phyloP scores from a whole-genome alignment of 116 monocot genomes.

The Iris pallida region DNA sequence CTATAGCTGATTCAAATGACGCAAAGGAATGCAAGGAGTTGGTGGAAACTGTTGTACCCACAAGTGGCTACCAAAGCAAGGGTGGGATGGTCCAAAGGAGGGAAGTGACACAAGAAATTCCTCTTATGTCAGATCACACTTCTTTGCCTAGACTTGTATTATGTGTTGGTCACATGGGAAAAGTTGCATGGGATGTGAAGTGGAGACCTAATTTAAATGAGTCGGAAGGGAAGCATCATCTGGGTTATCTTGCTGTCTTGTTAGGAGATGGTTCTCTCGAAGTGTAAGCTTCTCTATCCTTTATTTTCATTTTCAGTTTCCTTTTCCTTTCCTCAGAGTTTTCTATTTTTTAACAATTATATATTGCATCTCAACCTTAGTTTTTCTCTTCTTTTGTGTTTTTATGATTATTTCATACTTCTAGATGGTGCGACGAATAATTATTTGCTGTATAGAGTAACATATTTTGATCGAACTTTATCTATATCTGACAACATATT shows the following conservation, averaged over 20 bases:
- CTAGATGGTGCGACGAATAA: background rate
- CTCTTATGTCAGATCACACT: conserved; percentile 27
- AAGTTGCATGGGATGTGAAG: conserved; percentile 97
- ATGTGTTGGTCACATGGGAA: conserved; percentile 85
- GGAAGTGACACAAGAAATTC: background rate
- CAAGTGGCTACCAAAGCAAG: conserved; percentile 5
- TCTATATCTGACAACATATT: too few species aligned
- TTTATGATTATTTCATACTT: background rate
- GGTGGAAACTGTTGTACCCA: background rate
- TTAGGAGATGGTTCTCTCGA: conserved; percentile 86
- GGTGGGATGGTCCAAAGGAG: background rate
- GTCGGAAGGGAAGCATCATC: conserved; percentile 22
- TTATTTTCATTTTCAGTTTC: conserved; percentile 4
- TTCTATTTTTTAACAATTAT: background rate
- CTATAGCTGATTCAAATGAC: background rate
- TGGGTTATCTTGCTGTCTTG: conserved; percentile 85
- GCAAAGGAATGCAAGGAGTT: background rate
- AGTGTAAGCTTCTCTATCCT: conserved; percentile 57
- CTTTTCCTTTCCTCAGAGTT: background rate
- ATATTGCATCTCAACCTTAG: background rate
- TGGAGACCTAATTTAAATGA: conserved; percentile 59
- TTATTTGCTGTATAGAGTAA: background rate
- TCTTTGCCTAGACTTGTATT: conserved; percentile 60
- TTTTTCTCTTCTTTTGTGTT: background rate
- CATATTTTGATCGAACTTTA: background rate